A percentile compares a stretch with the other conserved stretches of the same genome.
Conservation (phyloP, 495 filamentous ascomycete genomes). For the Xylaria bambusicola region DNA sequence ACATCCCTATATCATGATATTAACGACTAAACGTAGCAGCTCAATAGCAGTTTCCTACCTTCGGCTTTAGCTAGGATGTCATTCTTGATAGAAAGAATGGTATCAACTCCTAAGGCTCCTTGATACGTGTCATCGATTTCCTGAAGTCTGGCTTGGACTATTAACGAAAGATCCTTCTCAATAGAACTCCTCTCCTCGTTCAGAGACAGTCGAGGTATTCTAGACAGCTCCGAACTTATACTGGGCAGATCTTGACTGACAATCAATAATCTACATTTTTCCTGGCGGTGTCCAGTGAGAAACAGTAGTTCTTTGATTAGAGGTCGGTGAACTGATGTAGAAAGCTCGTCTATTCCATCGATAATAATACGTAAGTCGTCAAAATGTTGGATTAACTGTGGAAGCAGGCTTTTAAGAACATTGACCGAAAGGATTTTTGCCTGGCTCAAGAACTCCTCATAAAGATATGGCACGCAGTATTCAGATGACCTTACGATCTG, state of each 20-base stretch:
- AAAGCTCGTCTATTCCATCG: background rate
- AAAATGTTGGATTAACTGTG: background rate
- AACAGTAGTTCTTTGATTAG: background rate
- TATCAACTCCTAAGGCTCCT: background rate
- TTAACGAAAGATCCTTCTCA: too few species aligned
- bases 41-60: background rate
- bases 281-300: background rate
- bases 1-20: too few species aligned
- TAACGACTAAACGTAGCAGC: too few species aligned
- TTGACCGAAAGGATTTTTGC: background rate
- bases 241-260: background rate
- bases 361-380: background rate
- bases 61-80: background rate
- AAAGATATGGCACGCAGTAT: background rate
- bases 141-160: too few species aligned
- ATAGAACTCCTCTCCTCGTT: too few species aligned
- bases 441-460: background rate
- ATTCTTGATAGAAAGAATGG: background rate
- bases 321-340: background rate
- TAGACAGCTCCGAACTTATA: too few species aligned
- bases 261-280: background rate
- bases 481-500: background rate
- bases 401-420: background rate
- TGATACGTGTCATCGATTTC: background rate
- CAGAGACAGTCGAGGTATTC: too few species aligned